Conservation (phyloP, 2,329 filamentous ascomycete genomes). For the Cyanodermella asteris region DNA sequence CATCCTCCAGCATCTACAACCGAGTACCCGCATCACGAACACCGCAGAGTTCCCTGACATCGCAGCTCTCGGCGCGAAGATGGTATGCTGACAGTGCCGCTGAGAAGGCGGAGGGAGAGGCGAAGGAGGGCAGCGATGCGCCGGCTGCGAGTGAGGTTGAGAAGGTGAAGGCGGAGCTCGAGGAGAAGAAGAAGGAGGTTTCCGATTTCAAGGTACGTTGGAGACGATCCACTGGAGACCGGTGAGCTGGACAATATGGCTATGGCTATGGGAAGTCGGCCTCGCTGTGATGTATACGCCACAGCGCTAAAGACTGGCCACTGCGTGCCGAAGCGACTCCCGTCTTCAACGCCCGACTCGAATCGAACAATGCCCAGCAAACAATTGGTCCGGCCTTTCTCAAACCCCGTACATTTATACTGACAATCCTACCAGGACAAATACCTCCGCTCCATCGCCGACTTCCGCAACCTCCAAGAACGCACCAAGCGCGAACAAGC, state of each 20-base stretch:
- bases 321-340: conserved; percentile 1
- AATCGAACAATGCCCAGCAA: conserved; percentile 1
- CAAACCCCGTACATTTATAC: conserved; percentile 1
- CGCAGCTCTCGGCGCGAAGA: no score
- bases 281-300: no score
- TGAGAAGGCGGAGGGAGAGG: conserved; percentile 15
- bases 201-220: conserved; percentile 69
- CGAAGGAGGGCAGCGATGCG: conserved; percentile 23
- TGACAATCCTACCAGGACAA: conserved; percentile 46
- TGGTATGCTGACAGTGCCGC: no score
- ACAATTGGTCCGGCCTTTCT: neutral
- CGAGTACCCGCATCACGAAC: no score
- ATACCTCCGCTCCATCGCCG: conserved; percentile 80
- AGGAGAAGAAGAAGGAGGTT: conserved; percentile 49
- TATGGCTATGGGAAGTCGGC: no score
- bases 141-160: no score
- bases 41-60: no score
- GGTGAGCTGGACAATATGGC: conserved; percentile 1
- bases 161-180: conserved; percentile 43
- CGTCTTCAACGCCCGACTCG: neutral
- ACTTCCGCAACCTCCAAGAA: conserved; percentile 95
- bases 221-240: conserved; percentile 3
- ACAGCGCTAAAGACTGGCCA: no score
- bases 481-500: conserved; percentile 81
- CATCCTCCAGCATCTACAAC: no score